Base-by-base conservation (phyloP, 768 basidiomycete genomes). In the Sarcodon sp. region DNA sequence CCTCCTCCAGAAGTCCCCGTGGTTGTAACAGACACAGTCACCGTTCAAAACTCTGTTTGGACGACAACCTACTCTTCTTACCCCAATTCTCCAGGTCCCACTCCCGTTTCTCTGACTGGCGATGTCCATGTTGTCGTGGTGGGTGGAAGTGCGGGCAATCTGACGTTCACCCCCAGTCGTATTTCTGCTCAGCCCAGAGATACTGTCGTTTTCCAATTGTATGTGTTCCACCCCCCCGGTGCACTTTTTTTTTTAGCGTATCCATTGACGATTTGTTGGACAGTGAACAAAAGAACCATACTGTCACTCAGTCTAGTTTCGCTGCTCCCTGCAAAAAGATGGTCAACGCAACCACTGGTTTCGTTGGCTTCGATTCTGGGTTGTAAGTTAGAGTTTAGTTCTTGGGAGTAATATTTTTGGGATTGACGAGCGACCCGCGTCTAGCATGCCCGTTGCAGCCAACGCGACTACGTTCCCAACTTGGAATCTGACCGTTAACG, bases 271-370 rank as follows among this genome's bases (percentile, higher is more conserved):
- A 37, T 35, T 56, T 33, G 16, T 50, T 34, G 43, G 53, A 41
- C 53, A 77, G 76, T 73, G 72, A 72, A 47, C 67, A 70, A 58
- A 81, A 80, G 71, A 83, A 82, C 63, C 80, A 82, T 65, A 74
- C 75, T 6, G 77, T 78, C 18, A 78, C 77, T 16, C 77, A 81
- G 61, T 75, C 76, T 8, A 66, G 73, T 3, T 82, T 83, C 60
- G 72, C 66, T 39, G 70, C 72, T 45, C 80, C 80, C 45, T 83
- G 80, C 64, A 62, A 65, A 46, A 67, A 62, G 36, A 57, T 75
- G 47, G 66, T 66, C 48, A 62, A 55, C 32, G 43, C 53, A 27
- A 43, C 54, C 27, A 50, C 51, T 27, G 65, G 64, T 50, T 67
- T 64, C 38, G 62, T 63, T 51, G 76, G 72, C 32, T 73, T 80